Evolutionary conservation across 345 rosid genomes (phyloP).

Genomic region (Zanthoxylum bungeanum): DNA sequence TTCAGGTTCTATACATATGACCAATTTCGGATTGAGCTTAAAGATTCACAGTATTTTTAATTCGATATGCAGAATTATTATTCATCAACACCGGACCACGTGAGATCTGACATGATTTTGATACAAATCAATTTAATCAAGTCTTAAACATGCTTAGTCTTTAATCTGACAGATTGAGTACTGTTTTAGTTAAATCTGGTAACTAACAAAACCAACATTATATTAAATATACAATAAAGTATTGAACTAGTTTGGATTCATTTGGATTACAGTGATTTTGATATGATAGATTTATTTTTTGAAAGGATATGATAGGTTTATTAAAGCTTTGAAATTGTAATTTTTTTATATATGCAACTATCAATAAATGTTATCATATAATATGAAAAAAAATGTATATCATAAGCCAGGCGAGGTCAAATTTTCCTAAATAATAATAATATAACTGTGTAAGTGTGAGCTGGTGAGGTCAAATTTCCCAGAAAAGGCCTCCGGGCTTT

Average conservation of each 20-base stretch:
- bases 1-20: neutral
- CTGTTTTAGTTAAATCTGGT: neutral
- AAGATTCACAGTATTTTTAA: neutral
- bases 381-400: too few species aligned
- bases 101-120: conserved; percentile 15
- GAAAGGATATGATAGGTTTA: too few species aligned
- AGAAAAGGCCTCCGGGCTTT: neutral
- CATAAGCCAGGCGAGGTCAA: too few species aligned
- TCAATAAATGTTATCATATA: too few species aligned
- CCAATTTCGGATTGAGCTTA: neutral
- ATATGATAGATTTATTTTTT: too few species aligned
- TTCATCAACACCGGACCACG: neutral
- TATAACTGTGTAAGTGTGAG: neutral
- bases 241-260: too few species aligned
- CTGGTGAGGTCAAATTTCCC: neutral
- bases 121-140: neutral
- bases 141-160: neutral
- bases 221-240: too few species aligned
- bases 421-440: too few species aligned
- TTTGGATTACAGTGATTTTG: too few species aligned
- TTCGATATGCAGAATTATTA: neutral
- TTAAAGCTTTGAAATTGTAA: too few species aligned
- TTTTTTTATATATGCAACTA: too few species aligned
- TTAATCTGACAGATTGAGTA: neutral
- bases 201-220: neutral